Evolutionary conservation across 1,284 basidiomycete genomes (phyloP).

Genomic region (Cutaneotrichosporon cavernicola): DNA sequence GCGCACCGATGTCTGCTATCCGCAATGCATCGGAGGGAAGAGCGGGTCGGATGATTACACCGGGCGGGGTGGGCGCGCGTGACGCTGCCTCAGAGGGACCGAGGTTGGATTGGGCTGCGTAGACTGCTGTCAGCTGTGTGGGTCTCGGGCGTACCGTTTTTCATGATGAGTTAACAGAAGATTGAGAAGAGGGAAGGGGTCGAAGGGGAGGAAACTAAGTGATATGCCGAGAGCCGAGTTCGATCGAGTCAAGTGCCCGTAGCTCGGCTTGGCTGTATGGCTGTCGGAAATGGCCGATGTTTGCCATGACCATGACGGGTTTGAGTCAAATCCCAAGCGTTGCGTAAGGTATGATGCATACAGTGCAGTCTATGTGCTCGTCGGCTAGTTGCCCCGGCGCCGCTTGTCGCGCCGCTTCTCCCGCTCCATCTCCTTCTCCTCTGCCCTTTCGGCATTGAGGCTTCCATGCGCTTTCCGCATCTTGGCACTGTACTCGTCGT

Average conservation of each 20-base stretch:
- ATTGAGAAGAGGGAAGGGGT: neutral
- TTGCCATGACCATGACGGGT: too few relatives aligned
- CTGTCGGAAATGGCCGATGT: too few relatives aligned
- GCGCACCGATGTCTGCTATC: slow-evolving; percentile 16
- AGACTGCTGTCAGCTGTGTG: neutral
- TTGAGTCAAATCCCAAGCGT: too few relatives aligned
- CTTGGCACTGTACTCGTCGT: slow-evolving; percentile 68
- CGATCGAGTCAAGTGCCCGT: neutral
- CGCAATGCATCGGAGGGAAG: slow-evolving; percentile 7
- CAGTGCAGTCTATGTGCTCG: slow-evolving; percentile 5
- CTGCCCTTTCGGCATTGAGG: slow-evolving; percentile 85
- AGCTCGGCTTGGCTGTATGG: too few relatives aligned
- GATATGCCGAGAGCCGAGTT: neutral
- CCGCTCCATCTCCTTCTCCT: slow-evolving; percentile 83
- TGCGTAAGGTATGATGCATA: neutral
- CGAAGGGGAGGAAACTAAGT: too few relatives aligned
- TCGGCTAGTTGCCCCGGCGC: slow-evolving; percentile 44
- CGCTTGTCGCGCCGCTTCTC: slow-evolving; percentile 75
- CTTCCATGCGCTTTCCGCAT: slow-evolving; percentile 81
- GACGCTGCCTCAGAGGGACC: slow-evolving; percentile 14
- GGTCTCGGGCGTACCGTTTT: neutral
- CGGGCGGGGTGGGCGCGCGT: slow-evolving; percentile 9
- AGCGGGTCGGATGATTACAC: slow-evolving; percentile 37
- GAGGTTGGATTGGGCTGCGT: slow-evolving; percentile 14
- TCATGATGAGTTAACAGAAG: neutral